Evolutionary conservation across 2,329 filamentous ascomycete genomes (phyloP).

Genomic region (Cryphonectria parasitica): DNA sequence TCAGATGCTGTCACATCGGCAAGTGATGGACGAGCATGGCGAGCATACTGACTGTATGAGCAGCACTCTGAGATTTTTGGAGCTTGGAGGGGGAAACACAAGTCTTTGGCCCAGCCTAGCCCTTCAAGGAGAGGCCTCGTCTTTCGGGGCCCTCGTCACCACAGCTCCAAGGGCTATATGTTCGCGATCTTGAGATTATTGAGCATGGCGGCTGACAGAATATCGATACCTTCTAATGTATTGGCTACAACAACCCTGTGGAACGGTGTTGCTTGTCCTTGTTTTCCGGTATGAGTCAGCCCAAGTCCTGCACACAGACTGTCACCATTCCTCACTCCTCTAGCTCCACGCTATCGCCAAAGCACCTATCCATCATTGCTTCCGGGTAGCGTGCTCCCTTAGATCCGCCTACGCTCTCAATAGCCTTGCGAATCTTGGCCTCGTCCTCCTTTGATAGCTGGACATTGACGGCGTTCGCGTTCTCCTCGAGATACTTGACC

Average conservation of each 20-base stretch:
- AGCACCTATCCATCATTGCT: conserved; percentile 11
- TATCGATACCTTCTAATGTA: not conserved
- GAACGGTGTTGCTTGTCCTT: not conserved
- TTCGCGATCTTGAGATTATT: not conserved
- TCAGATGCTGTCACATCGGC: not conserved
- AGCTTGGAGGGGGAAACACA: not conserved
- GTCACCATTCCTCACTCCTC: not conserved
- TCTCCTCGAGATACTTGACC: conserved; percentile 33
- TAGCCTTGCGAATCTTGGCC: conserved; percentile 40
- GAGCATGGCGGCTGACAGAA: not conserved
- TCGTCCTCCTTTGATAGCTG: conserved; percentile 42
- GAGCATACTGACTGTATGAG: too few relatives aligned
- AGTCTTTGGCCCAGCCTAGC: not conserved
- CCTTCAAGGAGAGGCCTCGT: too few relatives aligned
- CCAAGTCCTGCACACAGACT: not conserved
- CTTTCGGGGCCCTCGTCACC: not conserved
- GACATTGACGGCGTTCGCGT: conserved; percentile 38
- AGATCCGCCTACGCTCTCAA: conserved; percentile 36
- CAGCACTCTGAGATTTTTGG: too few relatives aligned
- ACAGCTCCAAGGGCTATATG: not conserved
- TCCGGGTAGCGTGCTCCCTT: conserved; percentile 26
- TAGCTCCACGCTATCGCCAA: conserved; percentile 27
- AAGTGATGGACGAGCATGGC: not conserved
- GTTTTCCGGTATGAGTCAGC: not conserved
- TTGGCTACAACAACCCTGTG: not conserved